phyloP scores from a whole-genome alignment of 2,329 filamentous ascomycete genomes.

The Chalaropsis thielavioides region DNA sequence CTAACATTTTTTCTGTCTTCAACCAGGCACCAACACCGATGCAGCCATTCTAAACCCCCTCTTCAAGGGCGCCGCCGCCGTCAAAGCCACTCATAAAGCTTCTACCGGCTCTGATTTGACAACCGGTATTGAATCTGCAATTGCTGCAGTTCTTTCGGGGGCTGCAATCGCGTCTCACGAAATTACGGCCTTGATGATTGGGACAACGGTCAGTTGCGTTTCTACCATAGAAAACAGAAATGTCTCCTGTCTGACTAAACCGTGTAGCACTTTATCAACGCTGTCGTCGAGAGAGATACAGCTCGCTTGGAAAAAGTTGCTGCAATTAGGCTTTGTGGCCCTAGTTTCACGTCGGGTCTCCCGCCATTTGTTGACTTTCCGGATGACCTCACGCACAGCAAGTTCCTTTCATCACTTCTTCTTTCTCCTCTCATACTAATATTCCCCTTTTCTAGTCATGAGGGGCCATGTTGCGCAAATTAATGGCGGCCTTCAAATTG shows the following conservation, averaged over 20 bases:
- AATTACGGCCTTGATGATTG: conserved; percentile 37
- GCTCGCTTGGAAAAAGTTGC: conserved; percentile 36
- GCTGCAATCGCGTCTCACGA: conserved; percentile 21
- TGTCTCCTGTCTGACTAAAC: not conserved
- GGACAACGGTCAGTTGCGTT: conserved; percentile 29
- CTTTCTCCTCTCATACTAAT: not conserved
- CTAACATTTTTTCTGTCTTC: not conserved
- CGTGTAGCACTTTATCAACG: conserved; percentile 39
- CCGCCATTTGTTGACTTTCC: conserved; percentile 42
- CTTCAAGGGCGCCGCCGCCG: conserved; percentile 17
- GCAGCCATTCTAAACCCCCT: conserved; percentile 35
- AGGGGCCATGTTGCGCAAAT: conserved; percentile 20
- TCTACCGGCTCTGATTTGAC: conserved; percentile 36
- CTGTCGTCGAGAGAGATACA: conserved; percentile 39
- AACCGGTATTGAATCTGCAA: conserved; percentile 28
- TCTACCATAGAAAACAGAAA: not conserved
- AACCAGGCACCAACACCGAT: conserved; percentile 37
- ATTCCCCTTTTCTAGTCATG: conserved; percentile 14
- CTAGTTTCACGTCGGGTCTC: conserved; percentile 28
- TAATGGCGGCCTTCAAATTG: conserved; percentile 20
- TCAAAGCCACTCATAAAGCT: conserved; percentile 29
- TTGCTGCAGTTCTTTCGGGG: conserved; percentile 6
- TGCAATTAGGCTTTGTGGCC: conserved; percentile 39
- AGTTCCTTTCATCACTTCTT: not conserved
- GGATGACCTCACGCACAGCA: conserved; percentile 25